phyloP scores from a whole-genome alignment of 2,329 filamentous ascomycete genomes.

The Stachybotrys chartarum region DNA sequence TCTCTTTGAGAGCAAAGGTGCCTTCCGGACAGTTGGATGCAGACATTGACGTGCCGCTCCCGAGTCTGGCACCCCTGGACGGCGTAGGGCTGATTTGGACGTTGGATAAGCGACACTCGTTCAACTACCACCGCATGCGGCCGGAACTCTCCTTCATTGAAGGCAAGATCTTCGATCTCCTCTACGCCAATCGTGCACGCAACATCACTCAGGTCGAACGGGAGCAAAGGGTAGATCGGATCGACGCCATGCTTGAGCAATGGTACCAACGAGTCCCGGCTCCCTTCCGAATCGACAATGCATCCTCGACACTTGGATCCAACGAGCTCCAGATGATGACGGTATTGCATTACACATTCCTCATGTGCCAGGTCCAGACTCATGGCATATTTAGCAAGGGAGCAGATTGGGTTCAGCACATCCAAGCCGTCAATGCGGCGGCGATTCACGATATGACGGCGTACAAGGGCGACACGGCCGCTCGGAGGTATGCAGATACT shows the following conservation, averaged over 20 bases:
- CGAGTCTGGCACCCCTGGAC: conserved; percentile 19
- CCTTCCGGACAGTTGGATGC: conserved; percentile 31
- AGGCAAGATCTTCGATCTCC: conserved; percentile 31
- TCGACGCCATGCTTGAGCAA: conserved; percentile 24
- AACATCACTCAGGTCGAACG: conserved; percentile 21
- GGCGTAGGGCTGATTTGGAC: conserved; percentile 25
- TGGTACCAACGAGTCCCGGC: conserved; percentile 27
- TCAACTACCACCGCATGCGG: conserved; percentile 31
- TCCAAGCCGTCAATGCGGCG: conserved; percentile 18
- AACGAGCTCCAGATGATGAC: conserved; percentile 25
- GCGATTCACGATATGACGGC: conserved; percentile 14
- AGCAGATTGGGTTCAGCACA: conserved; percentile 26
- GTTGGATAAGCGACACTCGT: conserved; percentile 20
- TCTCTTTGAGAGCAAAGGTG: conserved; percentile 26
- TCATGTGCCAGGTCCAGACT: conserved; percentile 25
- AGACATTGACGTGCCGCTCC: conserved; percentile 33
- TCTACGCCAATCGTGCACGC: conserved; percentile 23
- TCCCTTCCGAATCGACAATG: conserved; percentile 25
- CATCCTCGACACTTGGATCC: conserved; percentile 18
- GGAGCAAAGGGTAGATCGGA: conserved; percentile 15
- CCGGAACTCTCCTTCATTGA: conserved; percentile 32
- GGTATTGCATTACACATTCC: conserved; percentile 28
- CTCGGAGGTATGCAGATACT: neutral
- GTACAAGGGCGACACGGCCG: neutral
- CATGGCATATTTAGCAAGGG: conserved; percentile 31